Evolutionary conservation across 768 basidiomycete genomes (phyloP).

Genomic region (Kwoniella bestiolae): DNA sequence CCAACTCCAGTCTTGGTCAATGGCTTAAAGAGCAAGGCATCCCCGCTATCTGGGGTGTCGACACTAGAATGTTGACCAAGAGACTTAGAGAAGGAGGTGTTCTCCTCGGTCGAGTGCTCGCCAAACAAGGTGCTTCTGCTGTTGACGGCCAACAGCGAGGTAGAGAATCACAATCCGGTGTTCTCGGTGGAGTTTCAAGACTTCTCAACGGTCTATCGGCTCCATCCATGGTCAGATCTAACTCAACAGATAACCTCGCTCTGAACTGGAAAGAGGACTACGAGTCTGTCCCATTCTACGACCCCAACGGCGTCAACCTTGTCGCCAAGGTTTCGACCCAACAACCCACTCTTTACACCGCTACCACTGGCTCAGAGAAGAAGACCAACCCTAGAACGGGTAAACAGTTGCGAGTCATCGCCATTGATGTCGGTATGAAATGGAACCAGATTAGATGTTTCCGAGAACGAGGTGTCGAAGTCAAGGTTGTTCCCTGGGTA

Average conservation of each 20-base stretch:
- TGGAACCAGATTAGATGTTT: slow-evolving; percentile 99
- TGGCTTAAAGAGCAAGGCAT: slow-evolving; percentile 96
- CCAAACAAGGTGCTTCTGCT: slow-evolving; percentile 62
- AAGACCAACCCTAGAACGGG: slow-evolving; percentile 73
- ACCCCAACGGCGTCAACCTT: slow-evolving; percentile 87
- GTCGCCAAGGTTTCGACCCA: slow-evolving; percentile 84
- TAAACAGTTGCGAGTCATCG: slow-evolving; percentile 79
- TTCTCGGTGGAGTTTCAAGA: slow-evolving; percentile 47
- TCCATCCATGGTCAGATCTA: slow-evolving; percentile 39
- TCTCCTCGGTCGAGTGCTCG: slow-evolving; percentile 83
- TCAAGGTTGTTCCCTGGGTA: slow-evolving; percentile 95
- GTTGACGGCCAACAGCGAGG: slow-evolving; percentile 42
- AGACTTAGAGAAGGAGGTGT: slow-evolving; percentile 91
- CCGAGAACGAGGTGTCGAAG: slow-evolving; percentile 83
- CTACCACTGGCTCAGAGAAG: slow-evolving; percentile 62
- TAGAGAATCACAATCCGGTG: slow-evolving; percentile 44
- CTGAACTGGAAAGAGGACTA: slow-evolving; percentile 79
- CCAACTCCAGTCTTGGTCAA: slow-evolving; percentile 77
- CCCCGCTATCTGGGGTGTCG: slow-evolving; percentile 93
- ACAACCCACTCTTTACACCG: slow-evolving; percentile 69
- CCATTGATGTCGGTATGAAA: slow-evolving; percentile 99
- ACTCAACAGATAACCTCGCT: slow-evolving; percentile 57
- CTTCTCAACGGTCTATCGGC: slow-evolving; percentile 49
- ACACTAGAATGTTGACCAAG: slow-evolving; percentile 96
- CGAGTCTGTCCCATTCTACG: slow-evolving; percentile 76